A percentile compares a stretch with the other conserved stretches of the same genome.
Conservation (phyloP, 2,329 filamentous ascomycete species). For the Tolypocladium sp. region DNA sequence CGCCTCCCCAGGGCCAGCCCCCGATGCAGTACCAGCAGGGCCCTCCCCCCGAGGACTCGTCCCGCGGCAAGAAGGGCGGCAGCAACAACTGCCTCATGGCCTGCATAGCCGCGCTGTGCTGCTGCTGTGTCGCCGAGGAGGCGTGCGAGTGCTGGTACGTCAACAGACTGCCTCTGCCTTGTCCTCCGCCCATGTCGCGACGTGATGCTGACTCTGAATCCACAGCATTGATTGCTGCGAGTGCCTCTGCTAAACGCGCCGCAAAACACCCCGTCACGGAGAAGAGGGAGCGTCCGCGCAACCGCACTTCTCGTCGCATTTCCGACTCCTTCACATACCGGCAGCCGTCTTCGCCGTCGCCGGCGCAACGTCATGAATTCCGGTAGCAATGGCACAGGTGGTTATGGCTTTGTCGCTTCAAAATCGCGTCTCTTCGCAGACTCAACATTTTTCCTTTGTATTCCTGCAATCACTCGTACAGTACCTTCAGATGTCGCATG, state of each 20-base stretch:
- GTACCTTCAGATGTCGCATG: background rate
- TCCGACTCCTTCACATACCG: background rate
- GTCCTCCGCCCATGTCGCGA: background rate
- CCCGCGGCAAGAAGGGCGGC: constrained; percentile 20
- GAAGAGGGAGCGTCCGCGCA: background rate
- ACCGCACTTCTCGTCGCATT: background rate
- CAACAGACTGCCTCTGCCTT: too few relatives aligned
- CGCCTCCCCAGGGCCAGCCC: constrained; percentile 25
- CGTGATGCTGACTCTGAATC: background rate
- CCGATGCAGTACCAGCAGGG: constrained; percentile 35
- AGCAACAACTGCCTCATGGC: constrained; percentile 34
- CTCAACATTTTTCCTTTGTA: background rate
- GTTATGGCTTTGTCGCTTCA: background rate
- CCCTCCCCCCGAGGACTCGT: constrained; percentile 18
- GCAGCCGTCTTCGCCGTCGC: background rate
- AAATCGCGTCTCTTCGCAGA: background rate
- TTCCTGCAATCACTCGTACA: background rate
- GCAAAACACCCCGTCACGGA: background rate
- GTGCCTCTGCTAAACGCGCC: constrained; percentile 23
- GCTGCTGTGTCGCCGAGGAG: constrained; percentile 41
- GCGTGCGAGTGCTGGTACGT: constrained; percentile 41
- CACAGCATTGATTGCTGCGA: constrained; percentile 31
- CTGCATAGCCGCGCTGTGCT: constrained; percentile 40
- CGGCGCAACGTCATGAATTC: background rate
- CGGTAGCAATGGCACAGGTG: background rate